These are phyloP conservation scores for Ploettnerulaceae sp. DNA, from an alignment of 2,329 filamentous ascomycete genomes.

Conservation along the genomic window DNA sequence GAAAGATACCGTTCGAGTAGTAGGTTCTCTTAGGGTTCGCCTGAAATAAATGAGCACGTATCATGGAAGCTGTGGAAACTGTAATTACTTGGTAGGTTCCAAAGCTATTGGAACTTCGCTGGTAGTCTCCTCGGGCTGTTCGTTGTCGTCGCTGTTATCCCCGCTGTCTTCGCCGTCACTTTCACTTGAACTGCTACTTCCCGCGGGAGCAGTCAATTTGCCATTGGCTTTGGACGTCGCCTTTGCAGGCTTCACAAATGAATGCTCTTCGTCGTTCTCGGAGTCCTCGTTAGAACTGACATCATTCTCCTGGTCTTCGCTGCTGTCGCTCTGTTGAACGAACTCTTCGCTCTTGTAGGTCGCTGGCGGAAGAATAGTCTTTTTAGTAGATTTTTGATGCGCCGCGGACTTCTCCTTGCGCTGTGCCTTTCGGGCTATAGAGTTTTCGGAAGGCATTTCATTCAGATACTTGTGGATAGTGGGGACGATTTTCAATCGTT, in stretches of 20 bases:
- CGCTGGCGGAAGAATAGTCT: conserved; percentile 1
- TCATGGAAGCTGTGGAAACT: neutral
- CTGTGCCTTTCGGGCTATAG: conserved; percentile 16
- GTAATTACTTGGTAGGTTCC: conserved; percentile 14
- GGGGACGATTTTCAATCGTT: neutral
- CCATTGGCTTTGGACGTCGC: conserved; percentile 22
- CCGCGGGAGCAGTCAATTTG: conserved; percentile 20
- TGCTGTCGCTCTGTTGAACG: conserved; percentile 30
- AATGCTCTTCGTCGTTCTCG: conserved; percentile 23
- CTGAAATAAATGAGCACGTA: conserved; percentile 10
- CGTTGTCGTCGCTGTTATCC: conserved; percentile 37
- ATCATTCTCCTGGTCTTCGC: conserved; percentile 18
- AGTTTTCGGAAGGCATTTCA: conserved; percentile 18
- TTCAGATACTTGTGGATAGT: neutral
- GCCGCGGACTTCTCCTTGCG: conserved; percentile 17
- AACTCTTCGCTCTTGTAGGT: conserved; percentile 30
- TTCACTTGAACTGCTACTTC: conserved; percentile 25
- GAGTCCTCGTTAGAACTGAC: conserved; percentile 17
- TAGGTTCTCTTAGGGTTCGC: conserved; percentile 15
- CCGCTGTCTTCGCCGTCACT: conserved; percentile 30
- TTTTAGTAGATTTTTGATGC: conserved; percentile 13
- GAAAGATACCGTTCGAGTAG: conserved; percentile 15
- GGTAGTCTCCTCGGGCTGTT: conserved; percentile 31
- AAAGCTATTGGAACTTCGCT: conserved; percentile 21
- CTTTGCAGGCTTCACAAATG: conserved; percentile 17